phyloP scores from a whole-genome alignment of 2,329 filamentous ascomycete genomes.

The Parastagonospora nodorum region DNA sequence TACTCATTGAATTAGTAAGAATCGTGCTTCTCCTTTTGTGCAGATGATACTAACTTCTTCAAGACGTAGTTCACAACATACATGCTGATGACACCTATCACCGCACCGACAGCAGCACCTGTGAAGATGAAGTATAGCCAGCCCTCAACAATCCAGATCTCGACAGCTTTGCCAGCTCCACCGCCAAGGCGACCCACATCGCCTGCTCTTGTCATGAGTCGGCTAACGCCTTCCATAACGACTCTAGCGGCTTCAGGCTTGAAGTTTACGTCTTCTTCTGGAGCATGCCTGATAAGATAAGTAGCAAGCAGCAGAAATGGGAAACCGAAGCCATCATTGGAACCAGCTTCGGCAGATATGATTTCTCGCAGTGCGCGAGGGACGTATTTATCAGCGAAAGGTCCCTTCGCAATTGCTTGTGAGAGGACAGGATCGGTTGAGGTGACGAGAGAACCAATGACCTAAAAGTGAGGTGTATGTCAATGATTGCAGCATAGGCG shows the following conservation, averaged over 20 bases:
- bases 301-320: slow-evolving; percentile 64
- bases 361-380: slow-evolving; percentile 62
- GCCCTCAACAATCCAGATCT: slow-evolving; percentile 64
- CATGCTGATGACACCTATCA: slow-evolving; percentile 57
- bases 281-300: slow-evolving; percentile 61
- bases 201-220: background rate
- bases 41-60: slow-evolving; percentile 14
- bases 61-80: slow-evolving; percentile 53
- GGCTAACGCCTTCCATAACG: slow-evolving; percentile 32
- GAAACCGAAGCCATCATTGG: slow-evolving; percentile 67
- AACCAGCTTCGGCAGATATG: slow-evolving; percentile 66
- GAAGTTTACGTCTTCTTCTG: slow-evolving; percentile 34
- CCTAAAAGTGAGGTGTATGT: background rate
- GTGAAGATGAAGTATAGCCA: slow-evolving; percentile 65
- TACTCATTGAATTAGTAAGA: slow-evolving; percentile 11
- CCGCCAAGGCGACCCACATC: slow-evolving; percentile 57
- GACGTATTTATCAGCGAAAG: slow-evolving; percentile 67
- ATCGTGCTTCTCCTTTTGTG: background rate
- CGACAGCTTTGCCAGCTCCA: slow-evolving; percentile 58
- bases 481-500: background rate
- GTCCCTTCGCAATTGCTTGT: slow-evolving; percentile 66
- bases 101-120: slow-evolving; percentile 57
- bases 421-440: slow-evolving; percentile 68
- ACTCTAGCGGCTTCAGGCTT: slow-evolving; percentile 16
- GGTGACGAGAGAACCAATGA: slow-evolving; percentile 64